A percentile compares a stretch with the other conserved stretches of the same genome.
phyloP scores from a whole-genome alignment of 495 filamentous ascomycete genomes.

The Parachaetomium inaequale region DNA sequence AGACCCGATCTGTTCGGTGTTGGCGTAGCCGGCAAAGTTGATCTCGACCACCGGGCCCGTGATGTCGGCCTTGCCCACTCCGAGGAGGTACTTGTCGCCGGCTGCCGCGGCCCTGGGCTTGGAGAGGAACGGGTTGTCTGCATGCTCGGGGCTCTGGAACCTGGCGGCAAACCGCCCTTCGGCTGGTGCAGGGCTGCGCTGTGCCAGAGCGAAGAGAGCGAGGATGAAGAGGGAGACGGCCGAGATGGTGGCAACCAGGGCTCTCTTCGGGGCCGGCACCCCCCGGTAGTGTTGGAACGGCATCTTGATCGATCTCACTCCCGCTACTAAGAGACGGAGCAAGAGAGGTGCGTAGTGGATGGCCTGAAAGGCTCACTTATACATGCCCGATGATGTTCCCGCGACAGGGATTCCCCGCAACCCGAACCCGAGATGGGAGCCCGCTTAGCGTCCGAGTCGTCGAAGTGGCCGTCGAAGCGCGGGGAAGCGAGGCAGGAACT shows the following conservation, averaged over 20 bases:
- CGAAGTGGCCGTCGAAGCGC: background rate
- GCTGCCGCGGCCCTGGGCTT: slow-evolving; percentile 29
- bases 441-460: background rate
- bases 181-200: slow-evolving; percentile 2
- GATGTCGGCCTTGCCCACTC: slow-evolving; percentile 91
- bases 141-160: background rate
- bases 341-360: background rate
- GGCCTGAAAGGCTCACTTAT: background rate
- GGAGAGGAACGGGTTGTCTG: background rate
- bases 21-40: slow-evolving; percentile 68
- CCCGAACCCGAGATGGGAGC: background rate
- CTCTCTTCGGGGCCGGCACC: slow-evolving; percentile 1
- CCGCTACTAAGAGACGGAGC: background rate
- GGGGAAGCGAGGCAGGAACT: background rate
- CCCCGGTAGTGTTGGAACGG: slow-evolving; percentile 11
- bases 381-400: background rate
- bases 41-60: slow-evolving; percentile 68
- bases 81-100: slow-evolving; percentile 66
- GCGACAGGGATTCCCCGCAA: slow-evolving; percentile 14
- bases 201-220: slow-evolving; percentile 19
- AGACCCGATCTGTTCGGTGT: slow-evolving; percentile 69
- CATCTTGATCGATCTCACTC: background rate
- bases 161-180: background rate
- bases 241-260: slow-evolving; percentile 17
- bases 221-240: slow-evolving; percentile 26